Evolutionary conservation across 2,329 filamentous ascomycete genomes (phyloP).

Genomic region (Amylocarpus encephaloides): DNA sequence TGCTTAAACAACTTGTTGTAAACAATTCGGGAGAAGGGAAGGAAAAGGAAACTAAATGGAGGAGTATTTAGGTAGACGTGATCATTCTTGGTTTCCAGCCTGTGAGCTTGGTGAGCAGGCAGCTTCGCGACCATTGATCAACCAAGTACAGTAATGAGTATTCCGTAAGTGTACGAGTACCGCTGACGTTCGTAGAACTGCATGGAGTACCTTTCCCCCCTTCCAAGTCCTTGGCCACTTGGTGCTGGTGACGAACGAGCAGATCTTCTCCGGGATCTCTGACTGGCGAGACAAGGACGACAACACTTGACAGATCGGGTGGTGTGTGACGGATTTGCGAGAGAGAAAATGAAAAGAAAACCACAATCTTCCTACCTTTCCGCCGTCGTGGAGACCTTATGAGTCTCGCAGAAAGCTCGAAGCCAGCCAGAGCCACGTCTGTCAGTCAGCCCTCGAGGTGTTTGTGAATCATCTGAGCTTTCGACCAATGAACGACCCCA

Average conservation of each 20-base stretch:
- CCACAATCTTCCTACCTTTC: neutral
- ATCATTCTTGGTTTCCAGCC: conserved; percentile 2
- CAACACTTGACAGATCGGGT: neutral
- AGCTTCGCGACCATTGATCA: neutral
- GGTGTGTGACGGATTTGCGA: neutral
- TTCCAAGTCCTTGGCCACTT: neutral
- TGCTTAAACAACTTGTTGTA: conserved; percentile 16
- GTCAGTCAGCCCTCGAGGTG: neutral
- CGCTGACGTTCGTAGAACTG: conserved; percentile 1
- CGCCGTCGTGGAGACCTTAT: neutral
- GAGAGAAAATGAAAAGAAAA: neutral
- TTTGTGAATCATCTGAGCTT: neutral
- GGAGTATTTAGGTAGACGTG: conserved; percentile 8
- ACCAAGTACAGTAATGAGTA: too few relatives aligned
- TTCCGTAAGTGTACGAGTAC: too few relatives aligned
- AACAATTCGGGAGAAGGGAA: neutral
- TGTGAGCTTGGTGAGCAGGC: neutral
- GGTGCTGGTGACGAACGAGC: neutral
- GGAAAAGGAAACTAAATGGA: neutral
- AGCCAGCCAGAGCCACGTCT: neutral
- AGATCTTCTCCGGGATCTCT: neutral
- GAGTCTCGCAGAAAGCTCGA: neutral
- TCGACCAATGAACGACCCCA: neutral
- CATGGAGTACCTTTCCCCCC: too few relatives aligned
- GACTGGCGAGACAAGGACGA: neutral